phyloP scores from a whole-genome alignment of 2,329 filamentous ascomycete species.

The Pseudogymnoascus sp. region DNA sequence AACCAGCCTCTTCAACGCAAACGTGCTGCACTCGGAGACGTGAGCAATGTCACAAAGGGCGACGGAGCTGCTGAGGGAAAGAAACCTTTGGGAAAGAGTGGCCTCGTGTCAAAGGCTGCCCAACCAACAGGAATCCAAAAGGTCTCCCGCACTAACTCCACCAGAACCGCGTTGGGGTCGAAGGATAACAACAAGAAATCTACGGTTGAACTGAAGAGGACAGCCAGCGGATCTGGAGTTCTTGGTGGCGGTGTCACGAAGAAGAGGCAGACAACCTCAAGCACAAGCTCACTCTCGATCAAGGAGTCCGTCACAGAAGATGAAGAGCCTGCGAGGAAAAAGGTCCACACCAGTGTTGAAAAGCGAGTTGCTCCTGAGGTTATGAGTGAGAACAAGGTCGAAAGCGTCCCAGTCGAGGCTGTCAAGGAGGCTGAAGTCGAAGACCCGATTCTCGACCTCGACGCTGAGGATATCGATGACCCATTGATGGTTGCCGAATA shows the following conservation, averaged over 20 bases:
- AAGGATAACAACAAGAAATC: conserved; percentile 61
- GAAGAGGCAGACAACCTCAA: conserved; percentile 52
- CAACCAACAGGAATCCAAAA: conserved; percentile 81
- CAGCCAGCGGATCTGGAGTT: conserved; percentile 63
- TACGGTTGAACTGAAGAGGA: conserved; percentile 58
- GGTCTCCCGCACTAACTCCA: conserved; percentile 46
- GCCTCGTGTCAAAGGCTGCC: conserved; percentile 69
- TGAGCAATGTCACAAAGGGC: conserved; percentile 87
- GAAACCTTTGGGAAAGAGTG: conserved; percentile 59
- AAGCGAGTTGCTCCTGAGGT: conserved; percentile 34
- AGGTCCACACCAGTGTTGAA: conserved; percentile 45
- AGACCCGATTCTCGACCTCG: conserved; percentile 55
- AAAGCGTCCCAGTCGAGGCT: conserved; percentile 21
- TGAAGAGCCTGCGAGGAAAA: conserved; percentile 62
- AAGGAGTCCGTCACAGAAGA: conserved; percentile 57
- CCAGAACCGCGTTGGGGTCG: conserved; percentile 52
- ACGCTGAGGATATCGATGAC: conserved; percentile 82
- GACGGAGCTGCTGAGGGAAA: conserved; percentile 60
- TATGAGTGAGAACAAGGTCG: conserved; percentile 32
- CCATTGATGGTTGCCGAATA: conserved; percentile 98
- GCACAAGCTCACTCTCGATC: conserved; percentile 43
- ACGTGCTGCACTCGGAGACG: conserved; percentile 81
- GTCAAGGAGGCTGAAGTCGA: conserved; percentile 22
- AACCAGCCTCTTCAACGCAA: conserved; percentile 51
- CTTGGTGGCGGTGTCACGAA: conserved; percentile 54